These are phyloP conservation scores for Bipolaris oryzae DNA, from an alignment of 2,329 filamentous ascomycete species.

Conservation along the genomic window DNA sequence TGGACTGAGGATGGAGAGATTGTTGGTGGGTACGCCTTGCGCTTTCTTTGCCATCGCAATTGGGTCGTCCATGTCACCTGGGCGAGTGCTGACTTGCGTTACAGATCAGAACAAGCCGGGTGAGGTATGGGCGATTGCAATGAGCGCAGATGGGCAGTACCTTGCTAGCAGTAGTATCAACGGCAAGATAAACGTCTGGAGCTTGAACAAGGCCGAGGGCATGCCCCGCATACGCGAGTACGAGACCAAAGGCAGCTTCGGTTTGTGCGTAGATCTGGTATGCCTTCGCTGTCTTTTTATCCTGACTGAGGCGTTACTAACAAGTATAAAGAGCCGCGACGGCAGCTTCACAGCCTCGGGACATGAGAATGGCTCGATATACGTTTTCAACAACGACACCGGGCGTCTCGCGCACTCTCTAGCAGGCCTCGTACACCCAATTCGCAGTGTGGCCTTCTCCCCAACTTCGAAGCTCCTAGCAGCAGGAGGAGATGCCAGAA, in stretches of 20 bases:
- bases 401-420: slow-evolving; percentile 85
- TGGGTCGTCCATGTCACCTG: not conserved
- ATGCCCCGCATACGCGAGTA: slow-evolving; percentile 76
- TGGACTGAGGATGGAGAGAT: slow-evolving; percentile 61
- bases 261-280: slow-evolving; percentile 82
- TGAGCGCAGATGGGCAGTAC: slow-evolving; percentile 83
- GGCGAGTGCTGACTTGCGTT: slow-evolving; percentile 11
- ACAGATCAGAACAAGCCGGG: slow-evolving; percentile 64
- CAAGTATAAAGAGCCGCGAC: slow-evolving; percentile 62
- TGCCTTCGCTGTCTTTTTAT: slow-evolving; percentile 12
- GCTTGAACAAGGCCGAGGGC: slow-evolving; percentile 59
- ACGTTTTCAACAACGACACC: slow-evolving; percentile 93
- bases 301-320: not conserved
- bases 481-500: slow-evolving; percentile 84
- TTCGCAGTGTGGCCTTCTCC: slow-evolving; percentile 85
- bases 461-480: slow-evolving; percentile 84
- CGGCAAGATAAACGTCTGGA: slow-evolving; percentile 89
- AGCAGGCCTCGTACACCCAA: slow-evolving; percentile 82
- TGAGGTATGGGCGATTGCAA: slow-evolving; percentile 84
- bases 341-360: slow-evolving; percentile 88
- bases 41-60: slow-evolving; percentile 17
- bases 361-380: slow-evolving; percentile 89
- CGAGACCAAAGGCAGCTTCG: slow-evolving; percentile 92
- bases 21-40: slow-evolving; percentile 46
- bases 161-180: slow-evolving; percentile 88